These are phyloP conservation scores for Begonia loranthoides DNA, from an alignment of 306 rosid species.

Conservation along the genomic window DNA sequence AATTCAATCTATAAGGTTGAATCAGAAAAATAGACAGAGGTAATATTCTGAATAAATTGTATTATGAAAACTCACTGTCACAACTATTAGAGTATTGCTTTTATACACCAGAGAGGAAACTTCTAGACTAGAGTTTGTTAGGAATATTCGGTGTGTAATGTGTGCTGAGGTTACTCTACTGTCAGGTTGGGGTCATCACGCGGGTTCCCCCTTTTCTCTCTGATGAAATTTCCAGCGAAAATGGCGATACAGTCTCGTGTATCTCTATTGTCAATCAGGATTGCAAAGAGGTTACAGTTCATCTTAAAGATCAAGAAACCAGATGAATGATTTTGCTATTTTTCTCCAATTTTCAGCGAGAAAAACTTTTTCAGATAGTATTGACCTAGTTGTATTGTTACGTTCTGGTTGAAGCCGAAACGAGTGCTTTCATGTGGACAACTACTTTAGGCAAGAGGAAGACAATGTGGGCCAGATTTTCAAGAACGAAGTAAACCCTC, in stretches of 20 bases:
- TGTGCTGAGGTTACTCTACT: too few species aligned
- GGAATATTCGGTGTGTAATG: too few species aligned
- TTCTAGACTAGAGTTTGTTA: too few species aligned
- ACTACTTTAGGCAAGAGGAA: slow-evolving; percentile 62
- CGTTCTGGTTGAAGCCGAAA: slow-evolving; percentile 39
- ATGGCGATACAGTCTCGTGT: slow-evolving; percentile 26
- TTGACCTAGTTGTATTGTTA: not conserved
- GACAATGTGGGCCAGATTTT: slow-evolving; percentile 59
- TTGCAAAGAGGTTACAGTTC: slow-evolving; percentile 40
- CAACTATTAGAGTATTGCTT: too few species aligned
- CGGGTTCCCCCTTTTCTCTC: slow-evolving; percentile 80
- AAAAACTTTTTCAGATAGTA: not conserved
- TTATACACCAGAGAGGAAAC: too few species aligned
- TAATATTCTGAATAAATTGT: too few species aligned
- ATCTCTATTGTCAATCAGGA: slow-evolving; percentile 36
- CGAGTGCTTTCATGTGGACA: slow-evolving; percentile 68
- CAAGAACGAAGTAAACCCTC: slow-evolving; percentile 49
- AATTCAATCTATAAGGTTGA: slow-evolving; percentile 42
- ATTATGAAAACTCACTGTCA: too few species aligned
- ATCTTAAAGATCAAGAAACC: slow-evolving; percentile 61
- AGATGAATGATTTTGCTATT: slow-evolving; percentile 26
- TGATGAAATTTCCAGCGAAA: slow-evolving; percentile 24
- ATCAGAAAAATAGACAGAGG: too few species aligned
- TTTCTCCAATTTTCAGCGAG: not conserved
- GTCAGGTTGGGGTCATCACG: slow-evolving; percentile 59